Evolutionary conservation across 768 basidiomycete genomes (phyloP).

Genomic region (Termitomyces sp.): DNA sequence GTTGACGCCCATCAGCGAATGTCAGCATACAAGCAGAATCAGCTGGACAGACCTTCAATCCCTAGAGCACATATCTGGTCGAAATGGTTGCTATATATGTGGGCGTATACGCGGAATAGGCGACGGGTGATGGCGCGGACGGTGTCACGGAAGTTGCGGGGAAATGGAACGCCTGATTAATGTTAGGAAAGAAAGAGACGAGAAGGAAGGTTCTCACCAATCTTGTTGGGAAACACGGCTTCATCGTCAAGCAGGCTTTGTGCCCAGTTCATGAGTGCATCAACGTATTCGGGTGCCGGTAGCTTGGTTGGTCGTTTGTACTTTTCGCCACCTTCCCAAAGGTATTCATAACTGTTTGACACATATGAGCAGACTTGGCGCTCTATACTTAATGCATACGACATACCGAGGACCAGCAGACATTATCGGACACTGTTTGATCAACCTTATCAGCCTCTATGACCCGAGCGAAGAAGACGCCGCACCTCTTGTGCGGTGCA

Average conservation of each 20-base stretch:
- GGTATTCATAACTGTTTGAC: slow-evolving; percentile 77
- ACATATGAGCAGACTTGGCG: neutral
- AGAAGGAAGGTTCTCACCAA: slow-evolving; percentile 51
- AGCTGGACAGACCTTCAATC: slow-evolving; percentile 86
- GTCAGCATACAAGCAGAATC: neutral
- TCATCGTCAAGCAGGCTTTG: slow-evolving; percentile 93
- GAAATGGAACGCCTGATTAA: slow-evolving; percentile 79
- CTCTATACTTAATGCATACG: neutral
- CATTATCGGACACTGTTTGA: slow-evolving; percentile 86
- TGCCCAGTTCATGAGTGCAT: slow-evolving; percentile 98
- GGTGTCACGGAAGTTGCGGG: slow-evolving; percentile 84
- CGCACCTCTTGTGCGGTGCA: slow-evolving; percentile 90
- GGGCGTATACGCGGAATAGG: slow-evolving; percentile 95
- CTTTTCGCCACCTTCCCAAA: slow-evolving; percentile 89
- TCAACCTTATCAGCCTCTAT: slow-evolving; percentile 2
- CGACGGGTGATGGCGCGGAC: slow-evolving; percentile 90
- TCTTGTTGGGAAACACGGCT: slow-evolving; percentile 89
- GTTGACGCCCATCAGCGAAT: neutral
- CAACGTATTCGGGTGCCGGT: slow-evolving; percentile 95
- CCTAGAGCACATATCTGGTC: slow-evolving; percentile 98
- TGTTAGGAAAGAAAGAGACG: neutral
- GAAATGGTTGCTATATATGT: slow-evolving; percentile 99
- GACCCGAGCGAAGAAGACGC: slow-evolving; percentile 1
- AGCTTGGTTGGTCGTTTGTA: slow-evolving; percentile 92
- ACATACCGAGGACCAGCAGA: slow-evolving; percentile 88